A percentile compares a stretch with the other conserved stretches of the same genome.
These are phyloP conservation scores for Candida dubliniensis DNA, from an alignment of 1,139 yeast species.

Conservation along the genomic window DNA sequence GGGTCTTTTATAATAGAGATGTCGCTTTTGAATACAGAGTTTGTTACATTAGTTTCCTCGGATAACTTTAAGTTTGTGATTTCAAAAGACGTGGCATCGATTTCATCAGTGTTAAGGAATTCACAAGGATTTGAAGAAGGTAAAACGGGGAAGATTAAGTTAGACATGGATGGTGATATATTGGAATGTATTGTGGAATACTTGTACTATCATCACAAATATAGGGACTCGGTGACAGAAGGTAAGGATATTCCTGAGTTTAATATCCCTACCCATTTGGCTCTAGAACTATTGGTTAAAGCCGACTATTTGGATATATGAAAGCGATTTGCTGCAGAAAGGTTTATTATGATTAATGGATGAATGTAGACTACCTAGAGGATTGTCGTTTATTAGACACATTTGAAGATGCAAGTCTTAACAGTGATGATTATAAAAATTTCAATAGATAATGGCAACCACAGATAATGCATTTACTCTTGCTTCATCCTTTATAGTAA, in stretches of 20 bases:
- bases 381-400: neutral
- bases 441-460: too few relatives aligned
- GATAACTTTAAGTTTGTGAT: conserved; percentile 71
- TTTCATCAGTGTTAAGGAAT: conserved; percentile 77
- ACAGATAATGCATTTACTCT: too few relatives aligned
- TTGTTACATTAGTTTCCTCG: conserved; percentile 70
- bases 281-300: conserved; percentile 84
- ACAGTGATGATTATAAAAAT: too few relatives aligned
- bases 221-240: conserved; percentile 53
- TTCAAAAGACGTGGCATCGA: conserved; percentile 73
- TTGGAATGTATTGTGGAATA: conserved; percentile 85
- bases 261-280: conserved; percentile 90
- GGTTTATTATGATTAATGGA: too few relatives aligned
- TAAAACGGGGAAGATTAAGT: conserved; percentile 46
- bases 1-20: neutral
- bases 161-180: conserved; percentile 72
- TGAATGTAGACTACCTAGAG: neutral
- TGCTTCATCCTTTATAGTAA: too few relatives aligned
- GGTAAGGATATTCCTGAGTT: conserved; percentile 74
- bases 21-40: conserved; percentile 23
- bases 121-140: conserved; percentile 64
- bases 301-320: conserved; percentile 81
- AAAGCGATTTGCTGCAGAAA: neutral
- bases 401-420: too few relatives aligned
- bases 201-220: conserved; percentile 71